Base-by-base conservation (phyloP, 495 filamentous ascomycete species). In the Lasiosphaeria miniovina region DNA sequence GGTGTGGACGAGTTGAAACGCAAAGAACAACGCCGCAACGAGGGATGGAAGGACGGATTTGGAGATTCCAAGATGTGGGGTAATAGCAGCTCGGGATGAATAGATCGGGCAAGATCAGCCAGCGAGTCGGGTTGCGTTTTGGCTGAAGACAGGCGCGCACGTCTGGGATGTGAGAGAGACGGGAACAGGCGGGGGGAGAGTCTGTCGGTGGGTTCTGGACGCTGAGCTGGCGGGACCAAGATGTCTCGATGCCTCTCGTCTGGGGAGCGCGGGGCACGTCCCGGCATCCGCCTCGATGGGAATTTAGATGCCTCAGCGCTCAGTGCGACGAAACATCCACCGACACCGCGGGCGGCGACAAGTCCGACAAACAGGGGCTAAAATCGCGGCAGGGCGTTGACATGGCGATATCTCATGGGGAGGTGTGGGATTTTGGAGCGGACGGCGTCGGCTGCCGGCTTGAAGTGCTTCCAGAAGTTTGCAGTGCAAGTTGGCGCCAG, bases 1-100 rank as follows among this genome's bases (percentile, higher is more conserved):
- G 64, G 54, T 46, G 61, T 45, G 57, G 46, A 54, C 36, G 40
- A 54, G 66, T 61, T 65, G 68, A 65, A 71, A 66, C 68, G 61
- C 35, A 36, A 38, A 54, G 36, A 45, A 10, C 31, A 49, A 53
- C 14, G 55, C 15, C 55, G 52, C 55, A 48, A 65, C 33, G 24
- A 48, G 46, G 17, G 41, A 49, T 57, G 51, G 58, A 46, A 52
- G 49, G 48, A 52, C 59, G 34, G 45, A 62, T 55, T 68, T 65
- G 65, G 59, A 55, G 59, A 61, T 62, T 3, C 57, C 61, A 59
- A 57, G 59, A 38, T 54, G 65, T 63, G 65, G 68, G 62, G 65
- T 60, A 59, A 49, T 36, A 24, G 40, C 49, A 55, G 49, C 48
- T 61, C 54, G 58, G 12, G 54, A 53, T 46, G 43, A 46, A 46